Conservation (phyloP, 2,329 filamentous ascomycete species). For the Fusarium fracticaudum region DNA sequence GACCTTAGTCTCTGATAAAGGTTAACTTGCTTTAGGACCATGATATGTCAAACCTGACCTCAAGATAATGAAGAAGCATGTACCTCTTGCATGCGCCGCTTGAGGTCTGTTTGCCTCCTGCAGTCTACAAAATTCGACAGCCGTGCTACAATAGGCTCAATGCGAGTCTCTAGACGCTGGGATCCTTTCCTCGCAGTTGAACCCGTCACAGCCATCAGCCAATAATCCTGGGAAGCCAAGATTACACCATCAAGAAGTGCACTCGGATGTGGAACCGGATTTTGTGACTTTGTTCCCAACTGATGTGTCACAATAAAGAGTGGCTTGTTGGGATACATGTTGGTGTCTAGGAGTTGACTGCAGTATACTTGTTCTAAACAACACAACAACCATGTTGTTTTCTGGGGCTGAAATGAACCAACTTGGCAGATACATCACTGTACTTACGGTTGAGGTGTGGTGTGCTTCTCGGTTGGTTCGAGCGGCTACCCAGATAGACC, state of each 20-base stretch:
- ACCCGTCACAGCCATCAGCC: background rate
- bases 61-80: background rate
- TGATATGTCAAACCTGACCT: background rate
- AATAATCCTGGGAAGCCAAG: background rate
- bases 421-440: background rate
- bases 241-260: background rate
- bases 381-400: background rate
- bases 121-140: background rate
- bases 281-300: background rate
- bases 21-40: background rate
- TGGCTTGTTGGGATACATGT: background rate
- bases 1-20: background rate
- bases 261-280: slow-evolving; percentile 8
- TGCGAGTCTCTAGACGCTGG: background rate
- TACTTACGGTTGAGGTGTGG: background rate
- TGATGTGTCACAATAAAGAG: slow-evolving; percentile 9
- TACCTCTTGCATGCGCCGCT: background rate
- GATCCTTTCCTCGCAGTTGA: background rate
- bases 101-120: background rate
- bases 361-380: background rate
- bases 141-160: background rate
- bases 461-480: background rate
- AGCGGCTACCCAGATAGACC: background rate
- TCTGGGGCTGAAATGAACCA: background rate
- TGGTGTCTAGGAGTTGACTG: background rate